Base-by-base conservation (phyloP, 208 protist species). In the Crithidia brevicula region DNA sequence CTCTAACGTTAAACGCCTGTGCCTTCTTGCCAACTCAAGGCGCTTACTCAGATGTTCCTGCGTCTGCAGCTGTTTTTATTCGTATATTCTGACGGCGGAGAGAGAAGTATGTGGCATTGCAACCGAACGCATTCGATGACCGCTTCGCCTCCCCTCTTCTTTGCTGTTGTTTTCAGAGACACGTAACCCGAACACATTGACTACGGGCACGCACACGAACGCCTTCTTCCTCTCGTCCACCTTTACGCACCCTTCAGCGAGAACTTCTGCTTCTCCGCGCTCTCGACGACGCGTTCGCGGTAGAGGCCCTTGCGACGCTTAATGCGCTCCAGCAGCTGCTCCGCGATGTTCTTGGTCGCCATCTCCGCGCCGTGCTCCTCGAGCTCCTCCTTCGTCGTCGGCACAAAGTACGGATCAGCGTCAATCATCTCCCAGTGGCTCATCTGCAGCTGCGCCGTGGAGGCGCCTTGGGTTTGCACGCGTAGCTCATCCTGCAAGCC, bases 341-440 rank as follows among this genome's bases (percentile, higher is more conserved):
- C 89, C 49, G 88, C 88, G 61, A 95, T 93, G 70, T 95, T 97
- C 73, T 91, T 96, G 27, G 84, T 91, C 23, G 83, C 81, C 59
- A 96, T 47, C 72, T 97, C 91, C 23, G 93, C 81, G 25, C 97
- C 98, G 72, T 96, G 93, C 64, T 98, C 97, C 79, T 98, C 96
- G 9, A 98, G 53, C 68, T 99, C 98, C 40, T 99, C 98, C 71
- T 98, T 97, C 11, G 98, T 99, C 4, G 86, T 97, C 4, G 98
- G 94, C 46, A 95, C 86, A 85, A 97, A 99, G 83, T 96, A 99
- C 15, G 98, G 98, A 75, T 99, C 98, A 10, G 91, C 83, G 52
- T 98, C 95, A 22, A 98, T 86, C 22, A 93, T 76, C 63, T 78
- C 72, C 95, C 96, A 98, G 67, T 96, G 92, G 62, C 85, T 91